Evolutionary conservation across 139 green algal species (phyloP), one percentile per base, ranked within the genome.

Genomic region (Nannochloris sp.): DNA sequence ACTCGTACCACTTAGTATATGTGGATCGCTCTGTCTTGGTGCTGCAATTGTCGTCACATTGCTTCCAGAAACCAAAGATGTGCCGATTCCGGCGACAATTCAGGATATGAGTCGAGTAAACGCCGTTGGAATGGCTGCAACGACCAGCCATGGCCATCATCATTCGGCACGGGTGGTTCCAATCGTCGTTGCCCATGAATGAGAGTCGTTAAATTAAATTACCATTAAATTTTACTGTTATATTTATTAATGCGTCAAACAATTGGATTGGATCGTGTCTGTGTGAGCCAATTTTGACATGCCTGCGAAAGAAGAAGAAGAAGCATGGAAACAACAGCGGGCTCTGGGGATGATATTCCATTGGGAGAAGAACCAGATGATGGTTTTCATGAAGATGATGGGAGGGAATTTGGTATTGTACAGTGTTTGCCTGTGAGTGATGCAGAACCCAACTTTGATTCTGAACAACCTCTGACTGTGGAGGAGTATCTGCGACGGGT

Each of bases 341-440:
- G 4, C 27, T 7, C 27, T 29, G 27, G 27, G 27, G 27, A 29
- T 29, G 27, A 29, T 29, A 29, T 29, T 29, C 27, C 27, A 5
- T 29, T 29, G 27, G 4, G 34, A 40, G 34, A 11, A 11, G 34
- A 40, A 40, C 7, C 3, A 40, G 34, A 40, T 9, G 34, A 40
- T 40, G 34, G 34, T 1, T 40, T 40, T 40, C 67, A 83, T 5
- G 75, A 86, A 29, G 71, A 78, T 27, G 81, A 89, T 61, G 54
- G 68, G 2, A 66, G 62, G 10, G 68, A 83, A 57, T 92, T 80
- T 71, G 82, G 84, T 21, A 87, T 91, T 15, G 71, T 75, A 12
- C 76, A 83, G 48, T 76, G 73, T 19, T 71, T 90, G 19, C 84
- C 85, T 5, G 75, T 92, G 1, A 61, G 66, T 19, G 67, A 80